These are phyloP conservation scores for Kregervanrija delftensis DNA, from an alignment of 805 yeast genomes.

Conservation along the genomic window DNA sequence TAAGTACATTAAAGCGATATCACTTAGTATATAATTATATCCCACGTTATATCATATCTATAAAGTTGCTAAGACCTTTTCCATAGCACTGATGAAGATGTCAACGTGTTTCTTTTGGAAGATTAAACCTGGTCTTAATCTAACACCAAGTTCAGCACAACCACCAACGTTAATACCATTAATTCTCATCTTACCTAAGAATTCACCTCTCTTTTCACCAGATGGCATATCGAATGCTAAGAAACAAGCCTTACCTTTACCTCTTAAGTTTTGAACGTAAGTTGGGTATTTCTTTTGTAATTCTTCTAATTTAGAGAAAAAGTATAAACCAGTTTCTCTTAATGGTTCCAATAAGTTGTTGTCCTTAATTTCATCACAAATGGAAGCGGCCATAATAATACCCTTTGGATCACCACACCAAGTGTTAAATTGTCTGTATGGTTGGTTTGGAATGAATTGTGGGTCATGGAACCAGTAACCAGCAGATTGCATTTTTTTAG, in stretches of 20 bases:
- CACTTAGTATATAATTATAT: too few relatives aligned
- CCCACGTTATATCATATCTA: conserved; percentile 6
- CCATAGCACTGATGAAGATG: conserved; percentile 42
- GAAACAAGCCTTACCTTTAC: conserved; percentile 69
- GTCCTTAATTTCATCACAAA: conserved; percentile 56
- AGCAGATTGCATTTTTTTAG: conserved; percentile 85
- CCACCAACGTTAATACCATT: conserved; percentile 79
- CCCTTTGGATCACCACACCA: conserved; percentile 93
- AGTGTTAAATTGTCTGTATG: conserved; percentile 90
- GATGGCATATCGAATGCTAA: conserved; percentile 71
- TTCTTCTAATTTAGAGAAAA: conserved; percentile 47
- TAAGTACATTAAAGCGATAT: too few relatives aligned
- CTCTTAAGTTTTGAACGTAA: conserved; percentile 53
- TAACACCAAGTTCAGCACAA: conserved; percentile 71
- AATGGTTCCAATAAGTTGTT: conserved; percentile 53
- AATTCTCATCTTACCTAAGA: conserved; percentile 51
- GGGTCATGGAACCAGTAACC: conserved; percentile 79
- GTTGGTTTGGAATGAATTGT: conserved; percentile 61
- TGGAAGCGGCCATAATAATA: conserved; percentile 68
- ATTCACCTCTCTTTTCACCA: conserved; percentile 50
- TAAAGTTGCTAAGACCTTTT: conserved; percentile 27
- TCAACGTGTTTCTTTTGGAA: conserved; percentile 80
- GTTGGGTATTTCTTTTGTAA: conserved; percentile 51
- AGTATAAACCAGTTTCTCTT: conserved; percentile 58
- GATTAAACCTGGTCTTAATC: conserved; percentile 74